Base-by-base conservation (phyloP, 73 alveolate genomes). In the Paramecium sonneborni region DNA sequence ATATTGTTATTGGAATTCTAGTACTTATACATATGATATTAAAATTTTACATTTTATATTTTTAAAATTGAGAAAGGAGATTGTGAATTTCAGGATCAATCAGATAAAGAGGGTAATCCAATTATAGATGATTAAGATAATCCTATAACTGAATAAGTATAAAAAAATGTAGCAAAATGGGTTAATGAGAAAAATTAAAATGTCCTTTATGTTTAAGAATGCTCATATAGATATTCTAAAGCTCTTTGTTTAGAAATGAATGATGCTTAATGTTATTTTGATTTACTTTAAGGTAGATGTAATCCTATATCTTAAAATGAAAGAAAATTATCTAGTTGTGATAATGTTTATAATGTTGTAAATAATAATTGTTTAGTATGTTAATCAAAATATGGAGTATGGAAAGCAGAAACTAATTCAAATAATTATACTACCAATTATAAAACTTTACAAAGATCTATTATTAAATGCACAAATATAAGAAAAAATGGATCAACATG, bases 201-300 rank as follows among this genome's bases (percentile, higher is more conserved):
- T 62, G 39, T 44, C 12, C 48, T 32, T 1, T 79, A 38, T 38
- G 44, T 43, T 23, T 5, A 21, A 10, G 21, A 32, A 18, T 79
- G 90, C 18, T 79, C 90, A 44, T 38, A 18, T 23, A n/a, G 32
- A 21, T 79, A 79, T 41, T 79, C 90, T 41, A 43, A 79, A 26
- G 90, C 90, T 12, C 43, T 79, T n/a, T 79, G 90, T 15, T 79
- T 79, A 79, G 90, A 79, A 79, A 30, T 79, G 55, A 39, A 6
- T 26, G 20, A 9, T 0, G 34, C 24, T 43, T 1, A 20, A 12
- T 79, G 90, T 34, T 79, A 30, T 15, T 79, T 79, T 62, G 90
- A 79, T 21, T 44, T 79, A 23, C 15, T 41, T 41, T 79, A 32
- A 30, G 90, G 90, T 18, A 76, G 90, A 1, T 79, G 90, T 23